A percentile compares a stretch with the other conserved stretches of the same genome.
Conservation (phyloP, 2,329 filamentous ascomycete species). For the Stagonosporopsis cucurbitacearum region DNA sequence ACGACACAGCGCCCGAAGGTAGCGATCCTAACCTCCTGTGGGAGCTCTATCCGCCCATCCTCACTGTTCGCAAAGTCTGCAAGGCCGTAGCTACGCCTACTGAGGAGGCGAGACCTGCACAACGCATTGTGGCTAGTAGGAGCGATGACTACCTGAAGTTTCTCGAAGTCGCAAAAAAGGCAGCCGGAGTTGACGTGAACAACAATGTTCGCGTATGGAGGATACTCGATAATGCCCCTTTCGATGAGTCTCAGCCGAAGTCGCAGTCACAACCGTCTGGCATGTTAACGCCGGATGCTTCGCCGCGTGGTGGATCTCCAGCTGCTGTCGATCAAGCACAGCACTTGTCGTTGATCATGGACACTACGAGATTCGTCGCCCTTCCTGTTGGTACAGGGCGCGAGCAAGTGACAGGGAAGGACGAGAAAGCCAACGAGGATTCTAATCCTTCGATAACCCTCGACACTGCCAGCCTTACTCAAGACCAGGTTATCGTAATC, state of each 20-base stretch:
- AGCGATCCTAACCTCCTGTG: conserved; percentile 71
- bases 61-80: conserved; percentile 82
- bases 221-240: conserved; percentile 58
- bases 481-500: conserved; percentile 78
- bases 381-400: conserved; percentile 69
- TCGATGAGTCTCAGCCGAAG: conserved; percentile 36
- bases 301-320: conserved; percentile 54
- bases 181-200: conserved; percentile 69
- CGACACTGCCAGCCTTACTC: conserved; percentile 69
- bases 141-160: conserved; percentile 76
- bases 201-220: conserved; percentile 82
- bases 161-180: conserved; percentile 73
- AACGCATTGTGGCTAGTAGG: conserved; percentile 73
- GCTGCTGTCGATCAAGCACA: conserved; percentile 38
- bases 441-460: conserved; percentile 78
- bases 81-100: conserved; percentile 65
- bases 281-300: conserved; percentile 54
- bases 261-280: conserved; percentile 40
- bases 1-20: conserved; percentile 72
- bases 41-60: conserved; percentile 83
- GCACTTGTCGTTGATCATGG: conserved; percentile 62
- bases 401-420: conserved; percentile 68
- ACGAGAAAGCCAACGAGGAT: conserved; percentile 74
- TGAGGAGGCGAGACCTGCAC: conserved; percentile 66
- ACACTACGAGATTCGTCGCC: conserved; percentile 66